Percentiles rank a stretch among this genome's conserved stretches.
Conservation (phyloP, 2,329 filamentous ascomycete genomes). For the Zymoseptoria crescenta region DNA sequence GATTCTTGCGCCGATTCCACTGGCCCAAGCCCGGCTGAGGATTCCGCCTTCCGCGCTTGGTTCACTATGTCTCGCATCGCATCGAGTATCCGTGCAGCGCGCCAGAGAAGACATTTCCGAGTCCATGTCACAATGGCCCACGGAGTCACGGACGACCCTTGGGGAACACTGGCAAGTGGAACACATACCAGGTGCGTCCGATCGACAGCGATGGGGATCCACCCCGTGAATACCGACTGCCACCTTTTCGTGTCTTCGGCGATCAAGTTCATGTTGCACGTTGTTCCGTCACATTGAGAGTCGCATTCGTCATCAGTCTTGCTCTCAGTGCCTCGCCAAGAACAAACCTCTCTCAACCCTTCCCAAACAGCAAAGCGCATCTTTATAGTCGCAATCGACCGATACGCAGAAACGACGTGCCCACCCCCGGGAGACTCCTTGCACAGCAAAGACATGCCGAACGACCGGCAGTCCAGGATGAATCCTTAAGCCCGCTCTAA, state of each 20-base stretch:
- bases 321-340: not conserved
- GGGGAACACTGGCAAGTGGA: not conserved
- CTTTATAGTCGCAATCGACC: not conserved
- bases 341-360: not conserved
- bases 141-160: too few relatives aligned
- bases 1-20: too few relatives aligned
- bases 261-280: not conserved
- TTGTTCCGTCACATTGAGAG: not conserved
- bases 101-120: not conserved
- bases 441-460: not conserved
- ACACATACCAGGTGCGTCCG: not conserved
- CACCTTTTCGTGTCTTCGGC: not conserved
- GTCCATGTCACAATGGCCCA: not conserved
- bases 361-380: too few relatives aligned
- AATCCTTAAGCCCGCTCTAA: not conserved
- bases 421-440: not conserved
- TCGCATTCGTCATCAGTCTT: not conserved
- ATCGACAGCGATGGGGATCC: not conserved
- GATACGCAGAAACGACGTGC: not conserved
- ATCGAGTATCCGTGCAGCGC: not conserved
- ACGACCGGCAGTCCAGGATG: not conserved
- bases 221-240: not conserved
- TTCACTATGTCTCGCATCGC: too few relatives aligned
- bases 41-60: not conserved
- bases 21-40: not conserved